Evolutionary conservation across 768 basidiomycete genomes (phyloP).

Genomic region (Trametes meyenii): DNA sequence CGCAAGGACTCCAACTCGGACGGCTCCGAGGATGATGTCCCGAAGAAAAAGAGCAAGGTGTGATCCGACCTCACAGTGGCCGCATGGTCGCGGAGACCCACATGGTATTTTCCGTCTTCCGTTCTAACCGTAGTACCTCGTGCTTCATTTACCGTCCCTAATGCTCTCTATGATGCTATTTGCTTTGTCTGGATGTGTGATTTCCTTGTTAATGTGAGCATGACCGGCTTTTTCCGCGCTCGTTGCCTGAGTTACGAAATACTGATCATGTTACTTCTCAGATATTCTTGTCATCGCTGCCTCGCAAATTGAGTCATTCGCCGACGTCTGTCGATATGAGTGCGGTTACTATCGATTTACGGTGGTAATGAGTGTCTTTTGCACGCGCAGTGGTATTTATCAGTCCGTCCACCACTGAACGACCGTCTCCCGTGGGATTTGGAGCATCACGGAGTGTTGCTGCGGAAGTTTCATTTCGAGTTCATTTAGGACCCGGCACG

Average conservation of each 20-base stretch:
- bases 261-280: background rate
- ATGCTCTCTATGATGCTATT: constrained; percentile 9
- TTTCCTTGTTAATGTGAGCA: constrained; percentile 3
- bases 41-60: constrained; percentile 40
- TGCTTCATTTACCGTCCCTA: background rate
- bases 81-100: background rate
- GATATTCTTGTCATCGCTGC: background rate
- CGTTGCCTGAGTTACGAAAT: background rate
- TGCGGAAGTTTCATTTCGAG: constrained; percentile 14
- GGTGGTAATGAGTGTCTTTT: background rate
- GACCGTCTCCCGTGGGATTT: background rate
- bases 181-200: background rate
- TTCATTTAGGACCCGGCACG: constrained; percentile 7
- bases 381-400: too few relatives aligned
- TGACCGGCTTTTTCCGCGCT: background rate
- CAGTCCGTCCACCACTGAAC: background rate
- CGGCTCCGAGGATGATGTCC: constrained; percentile 34
- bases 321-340: background rate
- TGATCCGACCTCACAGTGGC: background rate
- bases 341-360: background rate
- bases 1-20: constrained; percentile 16
- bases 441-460: constrained; percentile 2
- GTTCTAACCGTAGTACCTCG: background rate
- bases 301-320: background rate
- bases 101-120: background rate